Percentiles rank a stretch among this genome's conserved stretches.
These are phyloP conservation scores for Phialemonium atrogriseum DNA, from an alignment of 2,329 filamentous ascomycete genomes.

Conservation along the genomic window DNA sequence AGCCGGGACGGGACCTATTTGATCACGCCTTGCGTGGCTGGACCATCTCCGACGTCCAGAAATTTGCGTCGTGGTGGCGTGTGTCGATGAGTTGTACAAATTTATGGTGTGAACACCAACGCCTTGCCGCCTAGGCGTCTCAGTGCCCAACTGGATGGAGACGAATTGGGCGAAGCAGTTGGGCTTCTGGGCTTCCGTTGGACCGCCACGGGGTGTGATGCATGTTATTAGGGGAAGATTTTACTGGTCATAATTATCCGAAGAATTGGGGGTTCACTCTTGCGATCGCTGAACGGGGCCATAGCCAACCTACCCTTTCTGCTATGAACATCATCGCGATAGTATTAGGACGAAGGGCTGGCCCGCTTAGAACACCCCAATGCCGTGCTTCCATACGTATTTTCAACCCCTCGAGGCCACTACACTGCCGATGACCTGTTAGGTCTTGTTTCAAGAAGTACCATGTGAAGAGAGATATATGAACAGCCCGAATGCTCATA, in stretches of 20 bases:
- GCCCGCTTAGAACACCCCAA: too few species aligned
- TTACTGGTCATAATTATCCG: conserved; percentile 12
- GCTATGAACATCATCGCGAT: too few species aligned
- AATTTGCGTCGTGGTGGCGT: conserved; percentile 22
- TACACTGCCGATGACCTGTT: too few species aligned
- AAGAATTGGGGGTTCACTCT: conserved; percentile 14
- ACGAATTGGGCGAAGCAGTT: conserved; percentile 21
- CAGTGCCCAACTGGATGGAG: conserved; percentile 38
- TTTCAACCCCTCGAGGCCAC: too few species aligned
- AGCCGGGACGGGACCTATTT: too few species aligned
- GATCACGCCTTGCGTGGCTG: too few species aligned
- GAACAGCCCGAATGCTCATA: too few species aligned
- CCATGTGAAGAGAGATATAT: too few species aligned
- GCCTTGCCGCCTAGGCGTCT: conserved; percentile 35
- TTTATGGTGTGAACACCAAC: conserved; percentile 17
- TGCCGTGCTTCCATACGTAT: too few species aligned
- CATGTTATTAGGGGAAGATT: neutral
- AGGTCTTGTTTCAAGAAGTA: too few species aligned
- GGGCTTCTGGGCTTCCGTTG: conserved; percentile 26
- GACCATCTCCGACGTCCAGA: neutral
- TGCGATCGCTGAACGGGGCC: neutral
- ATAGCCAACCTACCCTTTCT: neutral
- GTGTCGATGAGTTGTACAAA: conserved; percentile 42
- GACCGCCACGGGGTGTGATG: conserved; percentile 16
- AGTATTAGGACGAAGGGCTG: too few species aligned